Base-by-base conservation (phyloP, 2,329 filamentous ascomycete genomes). In the Thelonectria olida region DNA sequence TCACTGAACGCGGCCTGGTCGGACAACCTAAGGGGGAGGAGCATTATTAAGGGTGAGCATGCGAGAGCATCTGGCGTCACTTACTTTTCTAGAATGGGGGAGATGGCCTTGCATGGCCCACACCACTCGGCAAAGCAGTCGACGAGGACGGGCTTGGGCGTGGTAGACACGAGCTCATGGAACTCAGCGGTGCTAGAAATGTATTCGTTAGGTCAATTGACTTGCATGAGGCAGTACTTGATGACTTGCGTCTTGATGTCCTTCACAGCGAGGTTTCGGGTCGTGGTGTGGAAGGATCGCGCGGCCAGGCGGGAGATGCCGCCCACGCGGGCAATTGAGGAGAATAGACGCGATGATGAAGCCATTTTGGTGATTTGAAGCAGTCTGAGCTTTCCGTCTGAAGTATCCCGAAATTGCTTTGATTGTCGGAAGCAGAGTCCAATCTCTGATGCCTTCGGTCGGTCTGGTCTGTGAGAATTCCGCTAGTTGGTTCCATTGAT, bases 21-120 rank as follows among this genome's bases (percentile, higher is more conserved):
- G 17, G 72, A 72, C 17, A 69, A 57, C 41, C 74, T 76, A 19
- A 34, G 1, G 9, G 6, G 2, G 22, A 3, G 1, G 9, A 12
- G 9, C 6, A 45, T 27, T 5, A 10, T 10, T 7, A 41, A 22
- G 6, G 5, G 9, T 4, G 17, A 4, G 19, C 8, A 20, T 10
- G 2, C 9, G 7, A 2, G 3, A 15, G 5, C 9, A 25, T 20
- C 7, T 7, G 8, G 25, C 7, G 17, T 59, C 6, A 44, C 73
- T 58, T 69, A 76, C 70, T 71, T 68, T 51, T 67, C 67, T 59
- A 97, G 82, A 64, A 88, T 79, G 61, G 94, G 95, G 17, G 93
- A 88, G 73, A 97, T 96, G 72, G 89, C 85, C 84, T 94, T 97
- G 90, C 95, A 98, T 62, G 95, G 95, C 62, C 93, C 93, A 83